These are phyloP conservation scores for Puccinia coronata DNA, from an alignment of 1,284 basidiomycete genomes.

Conservation along the genomic window DNA sequence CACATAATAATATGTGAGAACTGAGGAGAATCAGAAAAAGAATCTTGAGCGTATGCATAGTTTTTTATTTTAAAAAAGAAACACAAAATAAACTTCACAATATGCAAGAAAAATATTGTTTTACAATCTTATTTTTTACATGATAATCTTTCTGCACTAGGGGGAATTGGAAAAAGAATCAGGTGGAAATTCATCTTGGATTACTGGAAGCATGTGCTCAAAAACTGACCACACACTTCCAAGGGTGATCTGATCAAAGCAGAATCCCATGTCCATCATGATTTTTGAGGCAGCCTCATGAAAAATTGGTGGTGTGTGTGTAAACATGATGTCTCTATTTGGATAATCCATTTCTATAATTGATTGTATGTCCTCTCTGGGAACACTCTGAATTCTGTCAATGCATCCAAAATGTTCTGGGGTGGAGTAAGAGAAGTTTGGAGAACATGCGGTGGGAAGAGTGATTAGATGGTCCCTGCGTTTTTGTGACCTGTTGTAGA, in stretches of 20 bases:
- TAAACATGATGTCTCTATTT: background rate
- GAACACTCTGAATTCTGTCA: background rate
- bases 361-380: background rate
- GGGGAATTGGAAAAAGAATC: no score
- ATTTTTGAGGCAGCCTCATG: background rate
- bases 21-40: no score
- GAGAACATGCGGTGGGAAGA: background rate
- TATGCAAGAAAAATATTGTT: no score
- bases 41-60: no score
- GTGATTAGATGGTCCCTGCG: background rate
- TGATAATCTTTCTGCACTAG: no score
- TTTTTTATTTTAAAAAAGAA: no score
- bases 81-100: no score
- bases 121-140: no score
- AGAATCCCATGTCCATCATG: background rate
- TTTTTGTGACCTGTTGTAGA: background rate
- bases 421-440: constrained; percentile 1
- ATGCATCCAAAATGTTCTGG: background rate
- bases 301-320: background rate
- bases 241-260: background rate
- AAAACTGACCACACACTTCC: background rate
- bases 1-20: no score
- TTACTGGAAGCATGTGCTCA: background rate
- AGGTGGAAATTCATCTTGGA: background rate
- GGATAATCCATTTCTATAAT: background rate